Conservation (phyloP, 345 rosid genomes). For the Brassica napus region DNA sequence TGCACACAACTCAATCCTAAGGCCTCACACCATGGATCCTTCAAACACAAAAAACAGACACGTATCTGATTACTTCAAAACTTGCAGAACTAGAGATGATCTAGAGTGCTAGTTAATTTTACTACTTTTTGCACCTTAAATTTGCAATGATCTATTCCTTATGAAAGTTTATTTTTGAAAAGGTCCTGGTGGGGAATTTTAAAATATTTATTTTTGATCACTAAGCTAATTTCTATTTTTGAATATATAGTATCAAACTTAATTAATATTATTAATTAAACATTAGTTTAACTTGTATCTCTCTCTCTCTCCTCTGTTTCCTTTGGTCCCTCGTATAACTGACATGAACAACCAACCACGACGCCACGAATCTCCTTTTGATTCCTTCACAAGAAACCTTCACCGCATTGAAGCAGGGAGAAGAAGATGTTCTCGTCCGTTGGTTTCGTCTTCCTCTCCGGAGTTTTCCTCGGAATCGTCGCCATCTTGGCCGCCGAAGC, state of each 20-base stretch:
- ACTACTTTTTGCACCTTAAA: background rate
- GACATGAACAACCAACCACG: constrained; percentile 37
- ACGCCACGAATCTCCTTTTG: constrained; percentile 24
- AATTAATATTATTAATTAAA: background rate
- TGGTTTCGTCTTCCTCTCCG: constrained; percentile 42
- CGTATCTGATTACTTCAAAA: too few species aligned
- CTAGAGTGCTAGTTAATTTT: too few species aligned
- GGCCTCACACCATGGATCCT: too few species aligned
- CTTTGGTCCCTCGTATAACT: background rate
- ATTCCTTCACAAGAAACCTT: constrained; percentile 3
- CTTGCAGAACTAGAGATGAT: too few species aligned
- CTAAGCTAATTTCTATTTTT: background rate
- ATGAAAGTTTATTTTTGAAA: background rate
- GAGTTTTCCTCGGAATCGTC: constrained; percentile 50
- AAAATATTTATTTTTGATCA: too few species aligned
- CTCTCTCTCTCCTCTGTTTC: background rate
- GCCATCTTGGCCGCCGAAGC: constrained; percentile 43
- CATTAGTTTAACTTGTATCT: background rate
- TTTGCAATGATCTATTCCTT: background rate
- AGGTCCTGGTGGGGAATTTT: too few species aligned
- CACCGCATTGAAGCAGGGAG: background rate
- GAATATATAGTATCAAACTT: background rate
- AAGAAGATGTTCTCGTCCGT: constrained; percentile 34
- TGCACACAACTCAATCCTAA: too few species aligned
- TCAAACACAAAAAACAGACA: too few species aligned